Conservation (phyloP, 208 protist genomes). For the Vickermania ingenoplastis region DNA sequence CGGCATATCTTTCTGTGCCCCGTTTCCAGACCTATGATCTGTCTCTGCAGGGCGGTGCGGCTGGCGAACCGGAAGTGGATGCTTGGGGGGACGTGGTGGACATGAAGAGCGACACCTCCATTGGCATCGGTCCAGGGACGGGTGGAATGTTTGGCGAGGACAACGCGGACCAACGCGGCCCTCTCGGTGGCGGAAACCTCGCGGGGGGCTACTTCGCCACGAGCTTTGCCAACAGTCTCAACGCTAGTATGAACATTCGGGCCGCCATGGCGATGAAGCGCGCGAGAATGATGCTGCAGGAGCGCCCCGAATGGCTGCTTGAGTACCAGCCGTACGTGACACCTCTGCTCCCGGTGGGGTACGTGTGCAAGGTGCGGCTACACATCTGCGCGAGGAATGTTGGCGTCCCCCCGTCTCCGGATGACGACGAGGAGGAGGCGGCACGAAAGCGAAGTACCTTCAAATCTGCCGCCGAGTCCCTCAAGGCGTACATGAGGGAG, state of each 20-base stretch:
- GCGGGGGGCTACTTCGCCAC: slow-evolving; percentile 7
- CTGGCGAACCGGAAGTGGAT: background rate
- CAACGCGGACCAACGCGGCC: background rate
- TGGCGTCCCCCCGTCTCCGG: background rate
- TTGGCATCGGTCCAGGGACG: slow-evolving; percentile 29
- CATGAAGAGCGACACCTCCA: background rate
- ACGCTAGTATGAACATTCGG: slow-evolving; percentile 46
- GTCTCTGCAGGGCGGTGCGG: slow-evolving; percentile 12
- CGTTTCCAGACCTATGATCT: slow-evolving; percentile 68
- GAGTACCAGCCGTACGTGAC: slow-evolving; percentile 65
- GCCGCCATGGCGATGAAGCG: slow-evolving; percentile 51
- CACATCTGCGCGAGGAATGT: slow-evolving; percentile 26
- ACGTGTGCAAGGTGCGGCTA: slow-evolving; percentile 47
- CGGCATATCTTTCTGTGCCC: slow-evolving; percentile 25
- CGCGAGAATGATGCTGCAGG: slow-evolving; percentile 40
- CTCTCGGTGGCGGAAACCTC: background rate
- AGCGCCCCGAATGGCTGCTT: slow-evolving; percentile 41
- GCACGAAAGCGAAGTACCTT: background rate
- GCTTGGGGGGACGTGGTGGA: background rate
- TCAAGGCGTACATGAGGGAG: slow-evolving; percentile 43
- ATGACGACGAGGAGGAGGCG: background rate
- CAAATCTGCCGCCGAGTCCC: slow-evolving; percentile 10
- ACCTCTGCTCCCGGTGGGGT: slow-evolving; percentile 61
- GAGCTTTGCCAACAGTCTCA: slow-evolving; percentile 32
- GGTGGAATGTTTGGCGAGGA: slow-evolving; percentile 4